These are phyloP conservation scores for Kwoniella europaea DNA, from an alignment of 768 basidiomycete species.

Conservation along the genomic window DNA sequence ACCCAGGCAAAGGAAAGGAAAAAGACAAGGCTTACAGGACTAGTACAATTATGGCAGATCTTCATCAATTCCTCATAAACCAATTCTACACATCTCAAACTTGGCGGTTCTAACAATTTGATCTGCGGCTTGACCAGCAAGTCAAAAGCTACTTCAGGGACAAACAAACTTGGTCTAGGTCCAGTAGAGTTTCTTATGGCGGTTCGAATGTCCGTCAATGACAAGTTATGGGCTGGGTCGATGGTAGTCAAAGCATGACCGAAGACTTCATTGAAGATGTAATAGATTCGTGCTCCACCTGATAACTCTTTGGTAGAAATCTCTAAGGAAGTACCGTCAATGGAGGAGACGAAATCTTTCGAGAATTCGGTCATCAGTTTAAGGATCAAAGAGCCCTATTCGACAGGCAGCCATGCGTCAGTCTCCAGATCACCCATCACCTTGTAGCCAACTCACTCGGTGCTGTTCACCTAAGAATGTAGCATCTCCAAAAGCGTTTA, in stretches of 20 bases:
- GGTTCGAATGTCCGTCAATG: slow-evolving; percentile 92
- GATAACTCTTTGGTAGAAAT: slow-evolving; percentile 98
- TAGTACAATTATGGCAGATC: slow-evolving; percentile 98
- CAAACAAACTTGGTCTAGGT: slow-evolving; percentile 91
- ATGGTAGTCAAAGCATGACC: slow-evolving; percentile 87
- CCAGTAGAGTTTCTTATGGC: slow-evolving; percentile 98
- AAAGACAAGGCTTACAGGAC: slow-evolving; percentile 65
- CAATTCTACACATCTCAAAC: slow-evolving; percentile 91
- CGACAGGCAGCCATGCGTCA: slow-evolving; percentile 2
- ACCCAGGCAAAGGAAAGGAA: background rate
- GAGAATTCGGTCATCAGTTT: slow-evolving; percentile 99
- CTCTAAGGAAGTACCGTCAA: slow-evolving; percentile 94
- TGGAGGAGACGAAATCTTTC: slow-evolving; percentile 92
- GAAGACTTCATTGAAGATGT: slow-evolving; percentile 99
- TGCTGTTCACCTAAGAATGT: slow-evolving; percentile 90
- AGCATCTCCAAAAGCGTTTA: slow-evolving; percentile 93
- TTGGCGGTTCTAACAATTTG: slow-evolving; percentile 90
- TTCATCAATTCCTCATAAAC: slow-evolving; percentile 99
- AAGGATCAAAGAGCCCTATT: slow-evolving; percentile 76
- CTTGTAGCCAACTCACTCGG: slow-evolving; percentile 52
- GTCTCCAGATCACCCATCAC: background rate
- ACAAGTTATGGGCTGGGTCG: slow-evolving; percentile 87
- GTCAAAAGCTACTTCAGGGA: slow-evolving; percentile 96
- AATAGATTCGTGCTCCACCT: slow-evolving; percentile 96
- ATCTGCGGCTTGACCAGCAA: slow-evolving; percentile 97